Base-by-base conservation (phyloP, 208 protist species). In the Crithidia expoeki region DNA sequence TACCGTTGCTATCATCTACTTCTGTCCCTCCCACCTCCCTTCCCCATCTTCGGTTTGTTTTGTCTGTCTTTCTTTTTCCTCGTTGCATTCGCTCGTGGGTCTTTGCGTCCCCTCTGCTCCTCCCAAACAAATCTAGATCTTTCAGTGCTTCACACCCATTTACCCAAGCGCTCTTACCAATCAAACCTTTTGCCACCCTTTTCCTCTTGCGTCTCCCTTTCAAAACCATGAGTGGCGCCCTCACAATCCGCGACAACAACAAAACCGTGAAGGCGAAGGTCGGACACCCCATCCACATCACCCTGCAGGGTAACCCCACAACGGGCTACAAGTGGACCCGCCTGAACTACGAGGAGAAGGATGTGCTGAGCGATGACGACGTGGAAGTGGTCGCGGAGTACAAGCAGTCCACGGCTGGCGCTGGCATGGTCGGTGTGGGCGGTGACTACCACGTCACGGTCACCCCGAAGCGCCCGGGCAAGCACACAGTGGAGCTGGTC, bases 251-350 rank as follows among this genome's bases (percentile, higher is more conserved):
- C n/a, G 65, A 83, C 55, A 73, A 83, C 65, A 51, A 68, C 56
- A 73, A 63, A 47, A 38, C 32, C 1, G 38, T 92, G 46, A 0
- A 1, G 0, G 71, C 67, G 27, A 19, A 51, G 17, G 56, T 86
- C 21, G 79, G 75, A 32, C 50, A 73, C 3, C n/a, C 40, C 0
- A 23, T 89, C 17, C 27, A 63, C 10, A 80, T 93, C 23, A 9
- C 56, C 27, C 81, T 95, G 33, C 3, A 32, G 9, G 76, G 83
- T 28, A 95, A 92, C 76, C 89, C 89, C 56, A 90, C 76, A 7
- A 93, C 86, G 2, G 89, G 89, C 44, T 93, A 81, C 83, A 57
- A 10, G 21, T 94, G 89, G 89, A 66, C 74, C 4, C 79, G 79
- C 11, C 66, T 53, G 14, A 76, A 74, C 27, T 71, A 76, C 55